A percentile compares a stretch with the other conserved stretches of the same genome.
Evolutionary conservation across 2,329 filamentous ascomycete species (phyloP).

Genomic region (Fusarium sp.): DNA sequence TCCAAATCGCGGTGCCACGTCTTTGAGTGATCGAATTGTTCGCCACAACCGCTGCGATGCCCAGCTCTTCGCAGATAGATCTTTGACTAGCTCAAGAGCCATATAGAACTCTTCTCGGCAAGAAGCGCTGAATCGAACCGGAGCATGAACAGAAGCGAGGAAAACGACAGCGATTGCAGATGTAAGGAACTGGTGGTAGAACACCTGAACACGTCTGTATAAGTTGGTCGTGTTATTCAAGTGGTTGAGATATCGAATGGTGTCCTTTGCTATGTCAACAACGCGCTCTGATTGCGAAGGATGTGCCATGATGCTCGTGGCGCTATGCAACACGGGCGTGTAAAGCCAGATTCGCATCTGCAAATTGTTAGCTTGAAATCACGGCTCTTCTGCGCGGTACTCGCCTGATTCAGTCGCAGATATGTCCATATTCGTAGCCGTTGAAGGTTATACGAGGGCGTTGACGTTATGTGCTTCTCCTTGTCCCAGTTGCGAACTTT

Average conservation of each 20-base stretch:
- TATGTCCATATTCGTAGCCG: constrained; percentile 87
- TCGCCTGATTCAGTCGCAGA: constrained; percentile 82
- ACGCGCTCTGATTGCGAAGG: constrained; percentile 78
- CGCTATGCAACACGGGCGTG: constrained; percentile 86
- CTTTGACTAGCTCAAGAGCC: constrained; percentile 80
- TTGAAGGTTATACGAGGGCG: constrained; percentile 74
- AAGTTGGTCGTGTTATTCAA: constrained; percentile 79
- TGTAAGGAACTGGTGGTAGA: constrained; percentile 85
- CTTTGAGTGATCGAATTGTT: constrained; percentile 77
- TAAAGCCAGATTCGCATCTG: constrained; percentile 88
- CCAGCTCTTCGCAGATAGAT: constrained; percentile 77
- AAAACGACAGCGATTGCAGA: constrained; percentile 82
- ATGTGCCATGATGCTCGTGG: constrained; percentile 84
- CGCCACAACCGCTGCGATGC: constrained; percentile 81
- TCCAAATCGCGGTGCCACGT: constrained; percentile 78
- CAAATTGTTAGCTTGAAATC: constrained; percentile 11
- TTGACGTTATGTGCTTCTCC: constrained; percentile 65
- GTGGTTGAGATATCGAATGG: constrained; percentile 77
- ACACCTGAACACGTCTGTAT: constrained; percentile 78
- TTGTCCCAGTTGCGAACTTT: constrained; percentile 71
- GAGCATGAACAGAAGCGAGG: constrained; percentile 80
- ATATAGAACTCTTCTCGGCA: constrained; percentile 84
- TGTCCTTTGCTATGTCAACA: constrained; percentile 82
- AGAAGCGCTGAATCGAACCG: constrained; percentile 74
- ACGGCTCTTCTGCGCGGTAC: constrained; percentile 8